Percentiles rank a stretch among this genome's conserved stretches.
Conservation (phyloP, 805 yeast genomes). For the Starmerella vaccinii region DNA sequence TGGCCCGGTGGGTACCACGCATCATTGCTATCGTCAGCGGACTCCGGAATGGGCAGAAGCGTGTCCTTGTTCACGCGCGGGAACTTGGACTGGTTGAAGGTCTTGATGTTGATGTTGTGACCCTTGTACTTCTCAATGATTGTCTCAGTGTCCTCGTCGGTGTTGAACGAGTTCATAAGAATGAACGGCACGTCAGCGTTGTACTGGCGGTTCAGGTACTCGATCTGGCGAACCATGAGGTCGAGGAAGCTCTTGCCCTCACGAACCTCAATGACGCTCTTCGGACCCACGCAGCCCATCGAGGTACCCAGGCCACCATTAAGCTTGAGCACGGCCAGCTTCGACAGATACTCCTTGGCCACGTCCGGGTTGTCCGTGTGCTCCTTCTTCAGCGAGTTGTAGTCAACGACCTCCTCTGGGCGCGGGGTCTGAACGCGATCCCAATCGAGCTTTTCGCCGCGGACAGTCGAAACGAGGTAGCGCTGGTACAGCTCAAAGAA, state of each 20-base stretch:
- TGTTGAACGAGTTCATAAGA: conserved; percentile 97
- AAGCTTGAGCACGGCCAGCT: conserved; percentile 88
- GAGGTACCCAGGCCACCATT: conserved; percentile 99
- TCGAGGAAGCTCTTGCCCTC: conserved; percentile 97
- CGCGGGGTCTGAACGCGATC: conserved; percentile 89
- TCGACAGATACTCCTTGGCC: conserved; percentile 44
- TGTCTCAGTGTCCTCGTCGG: conserved; percentile 89
- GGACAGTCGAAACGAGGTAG: conserved; percentile 78
- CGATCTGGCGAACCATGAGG: conserved; percentile 92
- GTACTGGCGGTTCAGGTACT: conserved; percentile 78
- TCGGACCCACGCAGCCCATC: conserved; percentile 99
- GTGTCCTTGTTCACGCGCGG: conserved; percentile 95
- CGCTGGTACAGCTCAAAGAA: conserved; percentile 90
- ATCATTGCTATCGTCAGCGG: conserved; percentile 60
- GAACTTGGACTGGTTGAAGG: conserved; percentile 95
- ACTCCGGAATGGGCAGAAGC: conserved; percentile 84
- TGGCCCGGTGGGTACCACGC: conserved; percentile 99
- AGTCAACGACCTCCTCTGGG: conserved; percentile 79
- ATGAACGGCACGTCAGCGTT: conserved; percentile 91
- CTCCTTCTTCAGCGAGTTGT: conserved; percentile 41
- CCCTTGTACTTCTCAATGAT: conserved; percentile 95
- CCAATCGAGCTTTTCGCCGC: conserved; percentile 81
- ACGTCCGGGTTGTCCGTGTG: conserved; percentile 27
- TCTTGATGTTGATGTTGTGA: conserved; percentile 86
- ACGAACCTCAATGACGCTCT: conserved; percentile 94